phyloP scores from a whole-genome alignment of 2,329 filamentous ascomycete species.

The Aspergillus fumigatus region DNA sequence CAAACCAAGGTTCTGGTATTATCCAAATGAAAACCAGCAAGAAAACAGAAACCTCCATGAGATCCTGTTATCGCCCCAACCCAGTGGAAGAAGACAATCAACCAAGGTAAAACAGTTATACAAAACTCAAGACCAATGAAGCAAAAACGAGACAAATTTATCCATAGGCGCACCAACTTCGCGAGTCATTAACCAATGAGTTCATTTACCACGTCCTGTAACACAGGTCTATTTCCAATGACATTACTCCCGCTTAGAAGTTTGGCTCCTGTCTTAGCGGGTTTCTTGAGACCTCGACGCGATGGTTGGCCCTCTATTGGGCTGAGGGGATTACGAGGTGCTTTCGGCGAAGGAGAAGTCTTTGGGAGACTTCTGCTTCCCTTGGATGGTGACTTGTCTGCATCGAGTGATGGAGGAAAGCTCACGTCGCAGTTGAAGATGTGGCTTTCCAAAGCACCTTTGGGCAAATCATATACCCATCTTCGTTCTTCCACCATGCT shows the following conservation, averaged over 20 bases:
- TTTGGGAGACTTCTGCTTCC: slow-evolving; percentile 27
- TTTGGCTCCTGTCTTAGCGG: slow-evolving; percentile 58
- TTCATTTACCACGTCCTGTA: slow-evolving; percentile 76
- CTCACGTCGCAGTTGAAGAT: slow-evolving; percentile 51
- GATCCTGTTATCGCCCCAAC: background rate
- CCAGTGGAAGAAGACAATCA: background rate
- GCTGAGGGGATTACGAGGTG: slow-evolving; percentile 26
- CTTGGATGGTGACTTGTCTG: slow-evolving; percentile 23
- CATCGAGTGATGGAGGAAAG: slow-evolving; percentile 18
- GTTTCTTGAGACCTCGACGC: slow-evolving; percentile 42
- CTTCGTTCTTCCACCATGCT: slow-evolving; percentile 67
- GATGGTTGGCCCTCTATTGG: slow-evolving; percentile 26
- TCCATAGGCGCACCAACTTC: slow-evolving; percentile 12
- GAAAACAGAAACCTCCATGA: background rate
- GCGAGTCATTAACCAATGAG: slow-evolving; percentile 26
- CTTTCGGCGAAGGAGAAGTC: slow-evolving; percentile 16
- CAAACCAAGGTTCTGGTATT: background rate
- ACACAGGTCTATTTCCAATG: slow-evolving; percentile 62
- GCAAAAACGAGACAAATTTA: background rate
- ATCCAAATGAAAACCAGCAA: background rate
- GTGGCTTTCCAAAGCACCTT: slow-evolving; percentile 62
- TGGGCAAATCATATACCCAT: slow-evolving; percentile 75
- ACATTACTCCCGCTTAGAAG: slow-evolving; percentile 48
- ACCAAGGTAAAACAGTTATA: background rate
- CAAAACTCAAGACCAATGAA: slow-evolving; percentile 4